Conservation (phyloP, 108 stramenopile species). For the Stephanodiscus minutulus region DNA sequence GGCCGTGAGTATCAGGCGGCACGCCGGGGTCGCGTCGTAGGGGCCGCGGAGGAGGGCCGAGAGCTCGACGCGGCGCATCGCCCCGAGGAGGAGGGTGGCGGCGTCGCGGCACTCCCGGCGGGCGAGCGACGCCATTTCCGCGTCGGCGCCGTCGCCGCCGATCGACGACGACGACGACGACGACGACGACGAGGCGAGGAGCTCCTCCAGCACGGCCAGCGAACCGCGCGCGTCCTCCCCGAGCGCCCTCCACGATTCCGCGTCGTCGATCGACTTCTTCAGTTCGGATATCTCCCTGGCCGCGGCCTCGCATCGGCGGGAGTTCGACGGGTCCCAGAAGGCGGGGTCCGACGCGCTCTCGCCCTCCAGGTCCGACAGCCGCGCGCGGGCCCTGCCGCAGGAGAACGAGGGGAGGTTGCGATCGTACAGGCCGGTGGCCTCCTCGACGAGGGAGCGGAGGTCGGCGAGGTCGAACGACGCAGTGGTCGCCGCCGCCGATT, state of each 20-base stretch:
- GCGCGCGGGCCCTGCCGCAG: too few relatives aligned
- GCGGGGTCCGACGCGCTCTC: too few relatives aligned
- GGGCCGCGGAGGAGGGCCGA: slow-evolving; percentile 71
- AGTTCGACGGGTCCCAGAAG: too few relatives aligned
- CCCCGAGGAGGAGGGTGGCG: slow-evolving; percentile 47
- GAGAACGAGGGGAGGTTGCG: too few relatives aligned
- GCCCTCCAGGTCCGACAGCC: too few relatives aligned
- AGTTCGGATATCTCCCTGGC: not conserved
- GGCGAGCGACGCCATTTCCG: slow-evolving; percentile 36
- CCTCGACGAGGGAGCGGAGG: too few relatives aligned
- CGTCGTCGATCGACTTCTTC: slow-evolving; percentile 10
- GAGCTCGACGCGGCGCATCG: slow-evolving; percentile 65
- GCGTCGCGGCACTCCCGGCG: slow-evolving; percentile 55
- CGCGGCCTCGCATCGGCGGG: not conserved
- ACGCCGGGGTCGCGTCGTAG: slow-evolving; percentile 71
- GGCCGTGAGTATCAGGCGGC: slow-evolving; percentile 91
- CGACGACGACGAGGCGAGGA: not conserved
- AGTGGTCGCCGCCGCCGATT: too few relatives aligned
- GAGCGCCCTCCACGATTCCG: slow-evolving; percentile 56
- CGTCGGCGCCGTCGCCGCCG: not conserved
- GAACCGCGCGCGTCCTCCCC: slow-evolving; percentile 58
- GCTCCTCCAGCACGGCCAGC: slow-evolving; percentile 60
- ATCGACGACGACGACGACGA: not conserved
- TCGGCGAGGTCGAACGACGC: too few relatives aligned
- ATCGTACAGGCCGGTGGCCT: too few relatives aligned